Evolutionary conservation across 2,329 filamentous ascomycete genomes (phyloP), one percentile per base, ranked within the genome.

Genomic region (Aureobasidium leucospermi): DNA sequence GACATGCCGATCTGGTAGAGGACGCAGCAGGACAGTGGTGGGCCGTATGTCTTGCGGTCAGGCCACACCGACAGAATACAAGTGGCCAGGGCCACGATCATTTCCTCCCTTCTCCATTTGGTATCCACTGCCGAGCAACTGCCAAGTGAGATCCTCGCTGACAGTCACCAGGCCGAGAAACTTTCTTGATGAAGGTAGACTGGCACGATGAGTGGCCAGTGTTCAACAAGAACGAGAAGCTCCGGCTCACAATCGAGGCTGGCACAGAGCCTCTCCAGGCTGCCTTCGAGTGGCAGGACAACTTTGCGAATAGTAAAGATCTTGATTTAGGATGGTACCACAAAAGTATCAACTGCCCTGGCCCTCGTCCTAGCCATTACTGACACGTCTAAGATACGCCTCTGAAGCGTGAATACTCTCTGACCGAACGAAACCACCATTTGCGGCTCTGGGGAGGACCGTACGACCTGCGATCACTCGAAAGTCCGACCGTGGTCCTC

Each of bases 121-220:
- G 38, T 41, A 41, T 41, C 6, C 15, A n/a, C 15, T 41, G 6
- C 38, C 7, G 6, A n/a, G 15, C 5, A 41, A 13, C 34, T 15
- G 38, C 38, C 11, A 15, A 15, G 38, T 6, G 15, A 41, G 15
- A 13, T 41, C 15, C 11, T 6, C 15, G 15, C 15, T 41, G 10
- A 41, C 38, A 41, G 6, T 13, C 15, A 13, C 6, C 5, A 41
- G 38, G 76, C 0, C 70, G 78, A 0, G 80, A 82, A 64, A 78
- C 78, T 0, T 81, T 82, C 58, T 65, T 83, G 1, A 74, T 79
- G 11, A 74, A 74, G 0, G 72, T 81, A 0, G 71, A 76, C 6
- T 83, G 79, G 80, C 67, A 73, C 8, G 69, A 81, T 43, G 76
- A 78, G 61, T 82, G 79, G 79, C 80, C 79, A 0, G 66, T 81